Conservation (phyloP, 495 filamentous ascomycete genomes). For the Aspergillus panamensis region DNA sequence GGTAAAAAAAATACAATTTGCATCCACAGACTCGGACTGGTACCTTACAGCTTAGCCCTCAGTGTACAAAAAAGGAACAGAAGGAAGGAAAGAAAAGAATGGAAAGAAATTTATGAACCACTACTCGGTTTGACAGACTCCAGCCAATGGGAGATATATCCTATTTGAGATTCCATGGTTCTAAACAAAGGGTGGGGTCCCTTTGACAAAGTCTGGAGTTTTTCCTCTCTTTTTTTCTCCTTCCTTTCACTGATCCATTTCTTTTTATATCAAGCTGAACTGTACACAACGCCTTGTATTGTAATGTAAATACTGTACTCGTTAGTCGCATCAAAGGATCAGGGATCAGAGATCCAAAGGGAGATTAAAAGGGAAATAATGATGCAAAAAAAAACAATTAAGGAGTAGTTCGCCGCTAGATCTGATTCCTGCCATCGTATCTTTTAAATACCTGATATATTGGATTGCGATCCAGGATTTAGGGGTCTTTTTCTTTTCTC, state of each 20-base stretch:
- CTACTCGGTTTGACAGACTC: conserved; percentile 2
- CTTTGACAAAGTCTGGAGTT: conserved; percentile 7
- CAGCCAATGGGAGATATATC: conserved; percentile 21
- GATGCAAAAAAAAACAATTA: background rate
- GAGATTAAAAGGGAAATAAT: too few relatives aligned
- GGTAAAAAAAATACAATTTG: background rate
- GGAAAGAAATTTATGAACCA: conserved; percentile 9
- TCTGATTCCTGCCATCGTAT: too few relatives aligned
- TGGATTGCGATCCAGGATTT: too few relatives aligned
- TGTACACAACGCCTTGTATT: conserved; percentile 8
- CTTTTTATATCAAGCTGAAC: conserved; percentile 10
- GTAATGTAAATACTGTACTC: conserved; percentile 9
- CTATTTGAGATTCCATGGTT: conserved; percentile 24
- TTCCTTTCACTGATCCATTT: background rate
- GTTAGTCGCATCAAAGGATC: too few relatives aligned
- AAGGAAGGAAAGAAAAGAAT: background rate
- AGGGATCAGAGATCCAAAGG: too few relatives aligned
- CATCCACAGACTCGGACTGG: background rate
- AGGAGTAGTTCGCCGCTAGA: background rate
- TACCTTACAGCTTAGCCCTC: background rate
- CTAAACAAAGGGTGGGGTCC: conserved; percentile 15
- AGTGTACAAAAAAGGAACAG: background rate
- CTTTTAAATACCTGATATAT: too few relatives aligned
- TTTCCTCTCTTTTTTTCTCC: background rate
- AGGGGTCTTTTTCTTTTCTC: conserved; percentile 4